These are phyloP conservation scores for Alternaria arbusti DNA, from an alignment of 2,329 filamentous ascomycete genomes.

Conservation along the genomic window DNA sequence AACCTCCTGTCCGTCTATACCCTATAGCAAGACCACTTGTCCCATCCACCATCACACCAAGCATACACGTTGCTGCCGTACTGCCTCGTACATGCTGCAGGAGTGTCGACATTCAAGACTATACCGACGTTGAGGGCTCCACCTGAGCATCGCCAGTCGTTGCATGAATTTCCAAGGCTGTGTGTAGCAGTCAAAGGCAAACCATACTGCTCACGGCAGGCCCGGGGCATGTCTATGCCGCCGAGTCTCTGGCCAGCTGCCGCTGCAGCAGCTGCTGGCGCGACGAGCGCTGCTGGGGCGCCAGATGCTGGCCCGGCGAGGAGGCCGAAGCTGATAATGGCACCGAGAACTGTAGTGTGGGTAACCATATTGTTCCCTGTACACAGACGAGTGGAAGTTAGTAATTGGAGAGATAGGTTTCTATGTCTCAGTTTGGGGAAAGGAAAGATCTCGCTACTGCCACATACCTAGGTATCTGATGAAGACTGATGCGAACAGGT, in stretches of 20 bases:
- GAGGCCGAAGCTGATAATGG: not conserved
- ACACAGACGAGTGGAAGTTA: not conserved
- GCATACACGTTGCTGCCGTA: not conserved
- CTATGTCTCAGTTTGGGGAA: not conserved
- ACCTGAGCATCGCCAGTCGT: not conserved
- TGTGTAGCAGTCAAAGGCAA: not conserved
- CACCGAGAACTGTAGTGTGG: not conserved
- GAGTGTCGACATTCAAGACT: not conserved
- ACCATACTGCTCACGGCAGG: not conserved
- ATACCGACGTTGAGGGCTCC: not conserved
- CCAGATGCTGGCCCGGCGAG: not conserved
- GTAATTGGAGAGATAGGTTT: not conserved
- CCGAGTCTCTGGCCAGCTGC: not conserved
- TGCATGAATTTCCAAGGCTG: not conserved
- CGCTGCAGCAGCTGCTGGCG: not conserved
- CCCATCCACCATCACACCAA: not conserved
- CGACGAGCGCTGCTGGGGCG: not conserved
- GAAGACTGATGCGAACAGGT: not conserved
- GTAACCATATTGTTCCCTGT: not conserved
- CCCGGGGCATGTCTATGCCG: not conserved
- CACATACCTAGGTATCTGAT: not conserved
- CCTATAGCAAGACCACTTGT: not conserved
- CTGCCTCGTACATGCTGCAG: not conserved
- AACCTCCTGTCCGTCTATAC: not conserved
- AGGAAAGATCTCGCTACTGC: not conserved